Base-by-base conservation (phyloP, 2,329 filamentous ascomycete genomes). In the Trichoderma sp. region DNA sequence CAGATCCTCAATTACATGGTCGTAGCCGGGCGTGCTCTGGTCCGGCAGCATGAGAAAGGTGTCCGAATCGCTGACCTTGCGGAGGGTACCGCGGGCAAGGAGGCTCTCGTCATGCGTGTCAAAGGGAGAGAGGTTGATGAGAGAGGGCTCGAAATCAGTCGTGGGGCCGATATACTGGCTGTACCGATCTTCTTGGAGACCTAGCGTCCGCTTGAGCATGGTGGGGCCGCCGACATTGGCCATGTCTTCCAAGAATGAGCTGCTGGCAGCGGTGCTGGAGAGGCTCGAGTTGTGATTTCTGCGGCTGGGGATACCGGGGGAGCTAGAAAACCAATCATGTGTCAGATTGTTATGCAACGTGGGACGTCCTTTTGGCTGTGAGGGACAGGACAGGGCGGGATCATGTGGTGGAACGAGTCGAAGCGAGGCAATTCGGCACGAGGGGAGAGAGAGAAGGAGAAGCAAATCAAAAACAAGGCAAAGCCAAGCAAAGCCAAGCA, bases 91-190 rank as follows among this genome's bases (percentile, higher is more conserved):
- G 79, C 91, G 87, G 53, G 93, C 90, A 75, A 94, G 88, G 27
- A 93, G 89, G 81, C 93, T 95, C 85, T 96, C 94, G 86, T 95
- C 93, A 82, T 93, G 92, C 35, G 92, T 92, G 84, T 96, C 93
- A 83, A 95, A 95, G 6, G 91, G 89, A 27, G 93, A 95, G 27
- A 96, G 88, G 79, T 94, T 93, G 84, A 96, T 94, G 73, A 97
- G 88, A n/a, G 92, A 92, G 18, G 93, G 93, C 82, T 97, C 94
- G 81, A 95, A 94, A 80, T 95, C 93, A 68, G 94, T 95, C 68
- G 93, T 96, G 75, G 93, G 91, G 31, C 94, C 94, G 79, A 97
- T 94, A 81, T 96, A 94, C 84, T 94, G 93, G 85, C 93, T 95
- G 83, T 93, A 95, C 76, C 93, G 91, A 83, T 94, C 92, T 80